Base-by-base conservation (phyloP, 2,329 filamentous ascomycete genomes). In the Tympanopsis confertula region DNA sequence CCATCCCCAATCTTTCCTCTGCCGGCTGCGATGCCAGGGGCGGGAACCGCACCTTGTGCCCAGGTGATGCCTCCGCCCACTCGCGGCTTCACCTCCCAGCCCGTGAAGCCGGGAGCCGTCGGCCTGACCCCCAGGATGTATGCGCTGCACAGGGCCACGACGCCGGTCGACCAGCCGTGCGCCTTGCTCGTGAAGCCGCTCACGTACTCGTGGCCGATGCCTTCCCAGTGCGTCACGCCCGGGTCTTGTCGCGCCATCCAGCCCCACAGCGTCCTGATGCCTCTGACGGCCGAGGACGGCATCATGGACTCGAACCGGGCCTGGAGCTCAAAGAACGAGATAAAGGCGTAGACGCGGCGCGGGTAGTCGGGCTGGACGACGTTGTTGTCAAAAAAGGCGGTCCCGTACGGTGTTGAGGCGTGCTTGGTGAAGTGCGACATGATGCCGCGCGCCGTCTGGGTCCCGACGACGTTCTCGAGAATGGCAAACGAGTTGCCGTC, bases 141-240 rank as follows among this genome's bases (percentile, higher is more conserved):
- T 33, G 59, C 62, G 4, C 51, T 63, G 42, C 69, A 44, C 5
- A 66, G 48, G 1, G 68, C 64, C 32, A 68, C 62, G 13, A 71
- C 54, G 4, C 68, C 68, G 2, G 67, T 69, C 3, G 59, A 59
- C 68, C 68, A 72, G 1, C 64, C 68, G 38, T 71, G 68, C 1
- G 67, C 59, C 50, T 66, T 59, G 14, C 62, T 66, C 13, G 66
- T 71, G 41, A 61, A 69, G 0, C 48, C 59, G 2, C 48, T 58
- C 45, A 69, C 58, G 41, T 71, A 71, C 19, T 51, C 48, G 0
- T 49, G 44, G 1, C 65, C 68, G 36, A 71, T 64, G 1, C 66
- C 68, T 45, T 71, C 68, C 68, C 68, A 72, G 42, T 62, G 58
- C 3, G 68, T 71, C 13, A 63, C 47, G 1, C 53, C 53, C 0